Percentiles rank a stretch among this genome's conserved stretches.
phyloP scores from a whole-genome alignment of 2,329 filamentous ascomycete genomes.

The Fusarium fracticaudum region DNA sequence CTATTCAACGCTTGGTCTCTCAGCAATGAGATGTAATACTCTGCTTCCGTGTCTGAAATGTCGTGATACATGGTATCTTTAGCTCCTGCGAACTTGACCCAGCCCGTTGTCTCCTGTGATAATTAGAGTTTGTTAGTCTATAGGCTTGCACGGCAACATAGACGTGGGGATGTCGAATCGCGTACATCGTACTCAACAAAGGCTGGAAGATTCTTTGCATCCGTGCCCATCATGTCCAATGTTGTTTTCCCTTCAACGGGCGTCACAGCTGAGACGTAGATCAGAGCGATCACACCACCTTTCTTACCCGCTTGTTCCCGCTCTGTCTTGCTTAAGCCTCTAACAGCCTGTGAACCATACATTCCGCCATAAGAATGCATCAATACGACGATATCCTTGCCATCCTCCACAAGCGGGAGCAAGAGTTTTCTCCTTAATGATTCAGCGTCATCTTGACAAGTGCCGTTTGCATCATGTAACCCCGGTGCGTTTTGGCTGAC shows the following conservation, averaged over 20 bases:
- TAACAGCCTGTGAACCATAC: constrained; percentile 26
- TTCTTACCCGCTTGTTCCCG: background rate
- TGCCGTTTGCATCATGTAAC: background rate
- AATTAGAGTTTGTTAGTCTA: background rate
- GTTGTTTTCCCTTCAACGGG: background rate
- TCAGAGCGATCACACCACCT: constrained; percentile 14
- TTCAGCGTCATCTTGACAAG: background rate
- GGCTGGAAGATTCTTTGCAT: background rate
- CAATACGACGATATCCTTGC: constrained; percentile 32
- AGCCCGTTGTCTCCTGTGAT: background rate
- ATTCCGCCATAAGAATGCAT: constrained; percentile 40
- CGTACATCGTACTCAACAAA: constrained; percentile 1
- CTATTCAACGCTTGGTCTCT: background rate
- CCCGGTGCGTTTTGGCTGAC: constrained; percentile 10
- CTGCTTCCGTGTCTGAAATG: background rate
- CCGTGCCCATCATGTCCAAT: constrained; percentile 7
- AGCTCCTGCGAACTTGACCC: background rate
- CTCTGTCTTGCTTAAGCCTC: constrained; percentile 26
- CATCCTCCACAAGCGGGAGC: constrained; percentile 19
- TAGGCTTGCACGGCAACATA: background rate
- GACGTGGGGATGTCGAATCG: background rate
- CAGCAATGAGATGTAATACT: background rate
- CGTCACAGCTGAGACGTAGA: constrained; percentile 20
- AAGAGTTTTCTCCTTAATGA: constrained; percentile 9
- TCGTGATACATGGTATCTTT: constrained; percentile 11